These are phyloP conservation scores for Ceratocystis albifundus DNA, from an alignment of 2,329 filamentous ascomycete genomes.

Conservation along the genomic window DNA sequence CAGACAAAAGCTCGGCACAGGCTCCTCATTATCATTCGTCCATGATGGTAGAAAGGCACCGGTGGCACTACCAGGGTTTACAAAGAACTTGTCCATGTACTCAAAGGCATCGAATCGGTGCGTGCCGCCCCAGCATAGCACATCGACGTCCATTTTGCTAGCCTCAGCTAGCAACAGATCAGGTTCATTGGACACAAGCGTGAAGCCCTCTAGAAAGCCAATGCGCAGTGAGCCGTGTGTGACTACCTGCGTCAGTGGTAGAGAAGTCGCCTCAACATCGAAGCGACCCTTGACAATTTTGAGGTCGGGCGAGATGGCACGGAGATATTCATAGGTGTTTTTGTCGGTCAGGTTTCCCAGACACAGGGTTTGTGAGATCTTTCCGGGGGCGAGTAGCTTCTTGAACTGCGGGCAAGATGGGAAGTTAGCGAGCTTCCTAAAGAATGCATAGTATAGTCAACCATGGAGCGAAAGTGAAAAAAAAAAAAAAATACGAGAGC, in stretches of 20 bases:
- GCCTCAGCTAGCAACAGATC: conserved; percentile 56
- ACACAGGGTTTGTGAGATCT: conserved; percentile 72
- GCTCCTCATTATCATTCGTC: conserved; percentile 53
- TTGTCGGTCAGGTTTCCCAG: conserved; percentile 71
- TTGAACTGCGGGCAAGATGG: conserved; percentile 50
- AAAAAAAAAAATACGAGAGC: no score
- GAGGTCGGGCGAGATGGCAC: conserved; percentile 59
- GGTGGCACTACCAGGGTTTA: conserved; percentile 56
- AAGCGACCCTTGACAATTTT: conserved; percentile 58
- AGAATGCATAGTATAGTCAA: background rate
- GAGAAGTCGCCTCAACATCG: conserved; percentile 54
- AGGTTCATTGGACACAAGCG: conserved; percentile 54
- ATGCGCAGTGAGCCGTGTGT: conserved; percentile 54
- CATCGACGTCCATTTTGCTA: conserved; percentile 56
- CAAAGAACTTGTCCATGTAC: conserved; percentile 64
- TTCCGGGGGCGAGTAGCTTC: conserved; percentile 70
- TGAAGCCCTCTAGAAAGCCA: conserved; percentile 58
- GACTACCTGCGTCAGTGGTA: conserved; percentile 54
- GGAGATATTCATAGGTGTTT: conserved; percentile 68
- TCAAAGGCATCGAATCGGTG: conserved; percentile 60
- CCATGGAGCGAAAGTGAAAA: no score
- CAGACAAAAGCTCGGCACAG: conserved; percentile 82
- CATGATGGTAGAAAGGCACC: conserved; percentile 51
- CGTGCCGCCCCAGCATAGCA: conserved; percentile 57
- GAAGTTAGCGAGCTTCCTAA: background rate